Percentiles rank a stretch among this genome's conserved stretches.
Conservation (phyloP, 108 stramenopile species). For the Cyclotella atomus region DNA sequence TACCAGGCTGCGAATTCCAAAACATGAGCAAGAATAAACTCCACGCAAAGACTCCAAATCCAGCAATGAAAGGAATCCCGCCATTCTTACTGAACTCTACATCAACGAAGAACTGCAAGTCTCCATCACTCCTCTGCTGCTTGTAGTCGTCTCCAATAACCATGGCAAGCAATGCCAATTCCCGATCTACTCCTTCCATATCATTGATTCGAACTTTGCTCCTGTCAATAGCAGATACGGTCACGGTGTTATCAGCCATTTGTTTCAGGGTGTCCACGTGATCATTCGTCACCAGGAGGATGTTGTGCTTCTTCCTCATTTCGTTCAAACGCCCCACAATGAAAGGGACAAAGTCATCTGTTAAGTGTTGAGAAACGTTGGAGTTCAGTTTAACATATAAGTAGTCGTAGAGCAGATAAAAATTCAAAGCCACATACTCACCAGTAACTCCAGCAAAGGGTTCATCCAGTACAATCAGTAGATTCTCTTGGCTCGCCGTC, state of each 20-base stretch:
- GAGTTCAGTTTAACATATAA: no score
- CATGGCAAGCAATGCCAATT: slow-evolving; percentile 57
- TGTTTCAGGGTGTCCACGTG: slow-evolving; percentile 62
- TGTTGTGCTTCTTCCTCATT: slow-evolving; percentile 64
- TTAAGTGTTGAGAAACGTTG: no score
- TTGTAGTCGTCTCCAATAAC: slow-evolving; percentile 59
- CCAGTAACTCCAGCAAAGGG: slow-evolving; percentile 78
- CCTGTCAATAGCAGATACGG: slow-evolving; percentile 70
- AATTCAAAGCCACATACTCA: no score
- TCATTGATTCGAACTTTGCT: slow-evolving; percentile 59
- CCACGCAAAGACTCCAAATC: slow-evolving; percentile 54
- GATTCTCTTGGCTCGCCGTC: slow-evolving; percentile 42
- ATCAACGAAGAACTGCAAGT: slow-evolving; percentile 66
- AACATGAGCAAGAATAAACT: slow-evolving; percentile 54
- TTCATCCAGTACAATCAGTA: slow-evolving; percentile 68
- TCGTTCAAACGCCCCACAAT: slow-evolving; percentile 57
- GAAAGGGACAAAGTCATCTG: slow-evolving; percentile 79
- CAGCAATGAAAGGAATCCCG: slow-evolving; percentile 47
- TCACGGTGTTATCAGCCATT: slow-evolving; percentile 72
- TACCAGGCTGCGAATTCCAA: slow-evolving; percentile 57
- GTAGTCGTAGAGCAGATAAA: no score
- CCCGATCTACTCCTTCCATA: slow-evolving; percentile 51
- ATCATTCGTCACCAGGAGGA: slow-evolving; percentile 78
- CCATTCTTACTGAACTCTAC: slow-evolving; percentile 58
- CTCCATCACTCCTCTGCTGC: slow-evolving; percentile 32